Evolutionary conservation across 768 basidiomycete genomes (phyloP), one percentile per base, ranked within the genome.

Genomic region (Punctularia strigosozonata): DNA sequence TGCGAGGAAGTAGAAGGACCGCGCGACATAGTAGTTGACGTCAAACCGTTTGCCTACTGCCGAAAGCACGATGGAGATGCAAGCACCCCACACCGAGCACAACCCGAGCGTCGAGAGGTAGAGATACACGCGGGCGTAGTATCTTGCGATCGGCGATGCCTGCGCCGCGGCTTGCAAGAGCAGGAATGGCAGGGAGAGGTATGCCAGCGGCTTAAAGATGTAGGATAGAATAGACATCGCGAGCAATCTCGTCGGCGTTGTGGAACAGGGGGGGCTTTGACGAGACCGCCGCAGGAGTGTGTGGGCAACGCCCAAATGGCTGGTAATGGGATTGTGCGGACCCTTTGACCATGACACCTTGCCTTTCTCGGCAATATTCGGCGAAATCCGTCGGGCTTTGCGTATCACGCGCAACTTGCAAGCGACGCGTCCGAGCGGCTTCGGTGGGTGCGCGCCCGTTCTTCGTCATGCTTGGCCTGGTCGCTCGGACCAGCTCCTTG

Each of bases 1-100:
- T 36, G 77, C 75, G 40, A 85, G 41, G 33, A 55, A 50, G 63
- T 94, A 87, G 68, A 98, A 97, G 33, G 72, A 74, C 45, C 83
- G 65, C 7, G 90, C 94, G 31, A 91, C 80, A 51, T 81, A 65
- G 49, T 70, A 78, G 63, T 92, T 89, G 44, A 82, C 80, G 49
- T 92, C 82, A 56, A 75, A 77, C 23, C 80, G 63, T 37, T 72
- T 73, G 33, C 89, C 88, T 14, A 73, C 54, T 31, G 84, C 52
- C 15, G 73, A 62, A 68, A 89, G 66, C 10, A 70, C 72, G 5
- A 83, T 63, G 2, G 81, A 77, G 34, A 79, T 63, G 41, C 83
- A 53, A 35, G 81, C 67, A 36, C 84, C 84, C 63, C 77, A 80
- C 45, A 77, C 71, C 4, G 83, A 83, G 43, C 78, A 73, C 18